Base-by-base conservation (phyloP, 2,329 filamentous ascomycete species). In the Biscogniauxia mediterranea region DNA sequence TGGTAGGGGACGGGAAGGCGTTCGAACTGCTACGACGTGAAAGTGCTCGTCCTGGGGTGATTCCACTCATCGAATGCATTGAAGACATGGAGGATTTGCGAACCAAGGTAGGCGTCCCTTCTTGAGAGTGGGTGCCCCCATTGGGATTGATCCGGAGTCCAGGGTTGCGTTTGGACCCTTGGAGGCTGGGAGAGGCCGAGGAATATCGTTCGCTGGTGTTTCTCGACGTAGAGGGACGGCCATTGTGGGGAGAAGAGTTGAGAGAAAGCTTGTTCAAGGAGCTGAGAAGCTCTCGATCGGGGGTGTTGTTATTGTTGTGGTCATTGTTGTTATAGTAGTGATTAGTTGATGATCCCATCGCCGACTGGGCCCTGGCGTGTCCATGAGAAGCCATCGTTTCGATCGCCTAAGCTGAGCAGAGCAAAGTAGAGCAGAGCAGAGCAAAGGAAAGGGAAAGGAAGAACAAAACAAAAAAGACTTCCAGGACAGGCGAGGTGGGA, bases 31-130 rank as follows among this genome's bases (percentile, higher is more conserved):
- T 76, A 38, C 82, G 79, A 46, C 84, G 80, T 1, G 81, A 79
- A 9, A 77, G 75, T 3, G 77, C 69, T 49, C 75, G 75, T 19
- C 70, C 71, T 2, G 76, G 67, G 3, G 71, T 73, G 19, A 73
- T 72, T 56, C 78, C 79, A 65, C 75, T 81, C 23, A 75, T 75
- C 1, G 83, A 85, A 65, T 79, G 81, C 49, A 87, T 73, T 32
- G 85, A 87, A 71, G 81, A 86, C 66, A 80, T 80, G 2, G 85
- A 87, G 1, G 84, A 79, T 68, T 86, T 87, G 26, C 83, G 80
- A 49, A 84, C 73, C 5, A 87, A 74, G 0, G 78, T 77, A 1
- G 84, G 83, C 2, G 83, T 84, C 20, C 74, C 75, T 4, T 81
- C 78, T 58, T 79, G 76, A 5, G 82, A 80, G 11, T 78, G 77